Base-by-base conservation (phyloP, 345 rosid species). In the Hibiscus mutabilis region DNA sequence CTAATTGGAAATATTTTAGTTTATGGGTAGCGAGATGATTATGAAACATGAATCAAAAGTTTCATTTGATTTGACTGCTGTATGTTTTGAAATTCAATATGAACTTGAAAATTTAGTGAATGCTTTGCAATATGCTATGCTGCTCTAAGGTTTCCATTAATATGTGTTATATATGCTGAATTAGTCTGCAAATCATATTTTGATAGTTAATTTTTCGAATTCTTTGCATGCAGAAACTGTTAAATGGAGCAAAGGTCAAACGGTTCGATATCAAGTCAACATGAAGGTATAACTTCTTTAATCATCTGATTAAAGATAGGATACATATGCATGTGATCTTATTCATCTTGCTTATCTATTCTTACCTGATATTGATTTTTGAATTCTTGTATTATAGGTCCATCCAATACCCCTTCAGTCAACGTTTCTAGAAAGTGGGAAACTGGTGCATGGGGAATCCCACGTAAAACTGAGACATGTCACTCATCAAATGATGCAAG, bases 401-500 rank as follows among this genome's bases (percentile, higher is more conserved):
- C 79, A 66, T 73, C 75, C 6, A 71, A 73, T 37, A 67, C 63
- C 79, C 83, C 80, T 66, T 69, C 78, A 19, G 76, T 73, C 60
- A 73, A 76, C 75, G 52, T 71, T 18, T 57, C 86, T 66, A 74
- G 70, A 72, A 79, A 72, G 63, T 70, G 60, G 47, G 83, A 77
- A 60, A 77, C 75, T 77, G 77, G 81, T 78, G 82, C 83, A 35
- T 86, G 91, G 89, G 91, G 86, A 33, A 79, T 82, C 61, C 80
- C 84, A 14, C 68, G 27, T 27, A 82, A 85, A 72, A 74, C 72
- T 40, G 74, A 53, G 35, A 53, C 75, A 62, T 74, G 74, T 79
- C 80, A 73, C 65, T 73, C 91, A 15, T 79, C 91, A 18, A 80
- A 58, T 73, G 97, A 93, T 80, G 87, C 91, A 58, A 75, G 87